Conservation (phyloP, 371 early-diverging fungal species). For the Mucor ambiguus region DNA sequence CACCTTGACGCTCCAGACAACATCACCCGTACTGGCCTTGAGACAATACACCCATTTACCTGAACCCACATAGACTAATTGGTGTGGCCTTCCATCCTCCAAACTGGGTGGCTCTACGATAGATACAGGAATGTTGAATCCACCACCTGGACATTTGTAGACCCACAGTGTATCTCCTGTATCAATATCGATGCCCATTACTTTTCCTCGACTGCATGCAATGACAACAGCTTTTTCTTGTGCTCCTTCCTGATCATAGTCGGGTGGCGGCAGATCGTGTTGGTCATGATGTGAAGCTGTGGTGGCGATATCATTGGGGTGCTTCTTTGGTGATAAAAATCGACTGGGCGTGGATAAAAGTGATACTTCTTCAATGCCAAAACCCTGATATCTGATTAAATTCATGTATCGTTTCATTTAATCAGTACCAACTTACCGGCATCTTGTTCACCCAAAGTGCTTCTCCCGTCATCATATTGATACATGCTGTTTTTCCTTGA, state of each 20-base stretch:
- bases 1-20: constrained; percentile 22
- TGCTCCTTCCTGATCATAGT: background rate
- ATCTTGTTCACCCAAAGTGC: constrained; percentile 37
- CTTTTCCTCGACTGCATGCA: constrained; percentile 26
- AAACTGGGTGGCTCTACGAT: constrained; percentile 22
- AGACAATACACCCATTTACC: constrained; percentile 33
- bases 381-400: constrained; percentile 14
- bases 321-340: constrained; percentile 12
- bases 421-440: constrained; percentile 25
- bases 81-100: constrained; percentile 6
- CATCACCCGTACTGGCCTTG: constrained; percentile 20
- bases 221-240: constrained; percentile 14
- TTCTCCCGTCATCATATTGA: constrained; percentile 28
- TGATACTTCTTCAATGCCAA: constrained; percentile 23
- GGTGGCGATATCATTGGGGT: background rate
- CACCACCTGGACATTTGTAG: constrained; percentile 34
- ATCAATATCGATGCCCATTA: constrained; percentile 23
- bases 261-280: constrained; percentile 3
- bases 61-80: constrained; percentile 26
- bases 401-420: background rate
- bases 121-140: constrained; percentile 27
- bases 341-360: constrained; percentile 24
- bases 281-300: background rate
- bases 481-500: constrained; percentile 24
- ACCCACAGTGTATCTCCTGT: constrained; percentile 30